A percentile compares a stretch with the other conserved stretches of the same genome.
Evolutionary conservation across 176 grass and related monocot species (phyloP).

Genomic region (Paspalum vaginatum): DNA sequence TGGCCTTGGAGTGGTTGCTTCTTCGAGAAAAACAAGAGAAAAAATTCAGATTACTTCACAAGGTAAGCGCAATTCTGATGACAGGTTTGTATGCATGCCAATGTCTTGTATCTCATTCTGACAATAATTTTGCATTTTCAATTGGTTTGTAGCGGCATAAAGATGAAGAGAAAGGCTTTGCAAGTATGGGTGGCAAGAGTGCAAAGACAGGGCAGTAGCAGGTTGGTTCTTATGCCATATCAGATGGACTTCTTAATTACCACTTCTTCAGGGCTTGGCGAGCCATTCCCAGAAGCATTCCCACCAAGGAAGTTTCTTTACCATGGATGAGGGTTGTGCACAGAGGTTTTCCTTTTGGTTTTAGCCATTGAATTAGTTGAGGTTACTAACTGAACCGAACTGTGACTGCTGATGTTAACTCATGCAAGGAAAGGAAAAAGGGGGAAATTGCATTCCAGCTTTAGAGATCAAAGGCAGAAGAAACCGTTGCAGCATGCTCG

Average conservation of each 20-base stretch:
- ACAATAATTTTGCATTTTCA: slow-evolving; percentile 31
- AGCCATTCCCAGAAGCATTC: slow-evolving; percentile 22
- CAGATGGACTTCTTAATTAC: slow-evolving; percentile 33
- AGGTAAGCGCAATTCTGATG: slow-evolving; percentile 49
- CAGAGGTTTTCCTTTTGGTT: slow-evolving; percentile 11
- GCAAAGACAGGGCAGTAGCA: slow-evolving; percentile 37
- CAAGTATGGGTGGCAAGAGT: not conserved
- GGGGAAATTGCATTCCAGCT: not conserved
- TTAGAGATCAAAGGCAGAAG: slow-evolving; percentile 30
- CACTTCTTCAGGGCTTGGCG: slow-evolving; percentile 29
- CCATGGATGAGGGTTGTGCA: not conserved
- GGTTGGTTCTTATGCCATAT: slow-evolving; percentile 18
- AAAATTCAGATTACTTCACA: slow-evolving; percentile 49
- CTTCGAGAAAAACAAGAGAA: slow-evolving; percentile 46
- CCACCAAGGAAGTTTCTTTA: not conserved
- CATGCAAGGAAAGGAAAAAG: not conserved
- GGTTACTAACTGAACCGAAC: slow-evolving; percentile 21
- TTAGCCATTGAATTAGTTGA: not conserved
- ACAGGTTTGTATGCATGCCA: not conserved
- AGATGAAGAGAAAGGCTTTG: slow-evolving; percentile 42
- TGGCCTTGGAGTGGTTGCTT: slow-evolving; percentile 87
- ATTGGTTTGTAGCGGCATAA: slow-evolving; percentile 43
- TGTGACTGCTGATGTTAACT: slow-evolving; percentile 13
- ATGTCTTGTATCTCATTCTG: not conserved
- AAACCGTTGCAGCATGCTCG: slow-evolving; percentile 13